These are phyloP conservation scores for Chiua virens DNA, from an alignment of 768 basidiomycete genomes.

Conservation along the genomic window DNA sequence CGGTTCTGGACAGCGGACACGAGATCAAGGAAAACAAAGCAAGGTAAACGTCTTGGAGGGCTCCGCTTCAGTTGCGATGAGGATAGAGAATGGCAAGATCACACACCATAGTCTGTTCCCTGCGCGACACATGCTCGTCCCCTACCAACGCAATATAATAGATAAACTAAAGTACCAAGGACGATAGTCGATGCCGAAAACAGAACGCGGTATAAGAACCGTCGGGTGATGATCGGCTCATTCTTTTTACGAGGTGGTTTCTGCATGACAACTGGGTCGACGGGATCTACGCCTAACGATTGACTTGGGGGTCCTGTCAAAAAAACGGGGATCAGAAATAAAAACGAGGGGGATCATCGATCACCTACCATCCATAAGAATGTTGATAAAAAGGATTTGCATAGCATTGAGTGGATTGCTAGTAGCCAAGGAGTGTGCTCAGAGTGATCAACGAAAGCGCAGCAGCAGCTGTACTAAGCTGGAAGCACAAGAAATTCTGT, in stretches of 20 bases:
- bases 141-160: slow-evolving; percentile 74
- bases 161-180: slow-evolving; percentile 80
- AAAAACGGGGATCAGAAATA: not conserved
- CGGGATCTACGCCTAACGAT: slow-evolving; percentile 94
- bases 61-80: not conserved
- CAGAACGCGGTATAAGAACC: slow-evolving; percentile 76
- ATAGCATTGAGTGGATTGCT: slow-evolving; percentile 95
- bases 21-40: slow-evolving; percentile 96
- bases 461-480: slow-evolving; percentile 96
- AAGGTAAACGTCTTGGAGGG: slow-evolving; percentile 84
- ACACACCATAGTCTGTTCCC: slow-evolving; percentile 96
- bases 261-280: slow-evolving; percentile 90
- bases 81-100: not conserved
- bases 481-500: slow-evolving; percentile 96
- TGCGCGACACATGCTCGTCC: slow-evolving; percentile 77
- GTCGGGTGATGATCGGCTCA: slow-evolving; percentile 78
- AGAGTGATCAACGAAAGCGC: slow-evolving; percentile 94
- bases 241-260: slow-evolving; percentile 91
- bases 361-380: slow-evolving; percentile 89
- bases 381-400: slow-evolving; percentile 99
- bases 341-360: not conserved
- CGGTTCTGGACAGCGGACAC: slow-evolving; percentile 95
- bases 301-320: slow-evolving; percentile 85
- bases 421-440: slow-evolving; percentile 85
- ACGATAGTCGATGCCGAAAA: slow-evolving; percentile 95